Evolutionary conservation across 768 basidiomycete species (phyloP).

Genomic region (Suillus ampliporus): DNA sequence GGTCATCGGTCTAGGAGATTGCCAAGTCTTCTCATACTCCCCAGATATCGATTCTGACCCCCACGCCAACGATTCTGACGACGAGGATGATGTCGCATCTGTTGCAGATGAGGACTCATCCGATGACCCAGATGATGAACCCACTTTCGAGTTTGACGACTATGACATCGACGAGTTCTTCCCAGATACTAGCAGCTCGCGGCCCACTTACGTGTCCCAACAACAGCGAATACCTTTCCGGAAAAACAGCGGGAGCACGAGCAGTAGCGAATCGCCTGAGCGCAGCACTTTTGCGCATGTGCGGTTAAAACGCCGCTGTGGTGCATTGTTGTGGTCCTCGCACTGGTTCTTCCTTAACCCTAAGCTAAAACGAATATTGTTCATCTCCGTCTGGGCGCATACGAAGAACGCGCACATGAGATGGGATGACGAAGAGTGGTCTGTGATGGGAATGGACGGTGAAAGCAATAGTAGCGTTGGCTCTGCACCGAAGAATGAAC

Average conservation of each 20-base stretch:
- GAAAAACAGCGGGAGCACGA: slow-evolving; percentile 43
- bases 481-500: slow-evolving; percentile 47
- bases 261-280: slow-evolving; percentile 38
- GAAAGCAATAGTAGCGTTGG: slow-evolving; percentile 39
- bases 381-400: slow-evolving; percentile 91
- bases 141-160: slow-evolving; percentile 79
- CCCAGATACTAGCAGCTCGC: slow-evolving; percentile 18
- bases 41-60: slow-evolving; percentile 96
- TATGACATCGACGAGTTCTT: slow-evolving; percentile 69
- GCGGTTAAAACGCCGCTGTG: slow-evolving; percentile 61
- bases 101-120: slow-evolving; percentile 72
- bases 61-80: slow-evolving; percentile 81
- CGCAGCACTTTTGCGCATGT: slow-evolving; percentile 49
- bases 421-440: slow-evolving; percentile 54
- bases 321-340: slow-evolving; percentile 91
- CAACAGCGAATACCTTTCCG: slow-evolving; percentile 22
- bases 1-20: slow-evolving; percentile 87
- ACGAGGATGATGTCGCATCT: slow-evolving; percentile 76
- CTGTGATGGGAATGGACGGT: slow-evolving; percentile 38
- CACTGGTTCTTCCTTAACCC: slow-evolving; percentile 98
- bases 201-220: slow-evolving; percentile 18
- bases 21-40: slow-evolving; percentile 93
- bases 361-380: slow-evolving; percentile 90
- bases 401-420: slow-evolving; percentile 62
- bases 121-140: slow-evolving; percentile 75